A percentile compares a stretch with the other conserved stretches of the same genome.
These are phyloP conservation scores for Xerocomus amazonicus DNA, from an alignment of 1,284 basidiomycete genomes.

Conservation along the genomic window DNA sequence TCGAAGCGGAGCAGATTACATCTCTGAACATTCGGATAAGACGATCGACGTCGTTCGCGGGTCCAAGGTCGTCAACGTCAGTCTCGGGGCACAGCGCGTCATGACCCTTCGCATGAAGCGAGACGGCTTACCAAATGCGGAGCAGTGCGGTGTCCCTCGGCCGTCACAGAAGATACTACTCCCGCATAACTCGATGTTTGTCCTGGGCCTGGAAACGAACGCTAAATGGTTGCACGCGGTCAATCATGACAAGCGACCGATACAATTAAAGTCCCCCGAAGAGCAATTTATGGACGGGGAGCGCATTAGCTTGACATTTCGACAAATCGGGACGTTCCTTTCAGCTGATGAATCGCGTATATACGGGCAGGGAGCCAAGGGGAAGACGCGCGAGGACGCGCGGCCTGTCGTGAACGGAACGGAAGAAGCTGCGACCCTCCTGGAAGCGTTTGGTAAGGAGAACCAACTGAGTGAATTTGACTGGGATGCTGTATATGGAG, in stretches of 20 bases:
- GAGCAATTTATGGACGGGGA: conserved; percentile 56
- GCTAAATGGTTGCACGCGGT: conserved; percentile 67
- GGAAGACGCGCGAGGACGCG: conserved; percentile 53
- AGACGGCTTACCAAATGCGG: conserved; percentile 32
- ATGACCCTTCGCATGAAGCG: conserved; percentile 70
- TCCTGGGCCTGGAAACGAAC: conserved; percentile 69
- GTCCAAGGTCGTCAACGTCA: conserved; percentile 72
- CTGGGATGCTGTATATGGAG: conserved; percentile 61
- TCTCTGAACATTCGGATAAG: conserved; percentile 80
- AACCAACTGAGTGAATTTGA: conserved; percentile 65
- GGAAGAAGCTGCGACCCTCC: conserved; percentile 46
- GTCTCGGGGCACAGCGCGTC: conserved; percentile 64
- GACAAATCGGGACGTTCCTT: conserved; percentile 71
- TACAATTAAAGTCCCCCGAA: conserved; percentile 44
- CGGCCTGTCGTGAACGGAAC: conserved; percentile 48
- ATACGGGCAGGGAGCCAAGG: conserved; percentile 65
- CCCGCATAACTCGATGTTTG: conserved; percentile 75
- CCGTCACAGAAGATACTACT: conserved; percentile 59
- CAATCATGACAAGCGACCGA: conserved; percentile 63
- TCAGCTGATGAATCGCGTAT: conserved; percentile 47
- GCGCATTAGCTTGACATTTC: conserved; percentile 74
- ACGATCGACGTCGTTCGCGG: conserved; percentile 70
- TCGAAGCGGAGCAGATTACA: conserved; percentile 70
- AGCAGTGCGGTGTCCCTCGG: conserved; percentile 32
- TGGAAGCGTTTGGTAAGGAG: conserved; percentile 66